These are phyloP conservation scores for Coffea eugenioides DNA, from an alignment of 257 asterid genomes.

Conservation along the genomic window DNA sequence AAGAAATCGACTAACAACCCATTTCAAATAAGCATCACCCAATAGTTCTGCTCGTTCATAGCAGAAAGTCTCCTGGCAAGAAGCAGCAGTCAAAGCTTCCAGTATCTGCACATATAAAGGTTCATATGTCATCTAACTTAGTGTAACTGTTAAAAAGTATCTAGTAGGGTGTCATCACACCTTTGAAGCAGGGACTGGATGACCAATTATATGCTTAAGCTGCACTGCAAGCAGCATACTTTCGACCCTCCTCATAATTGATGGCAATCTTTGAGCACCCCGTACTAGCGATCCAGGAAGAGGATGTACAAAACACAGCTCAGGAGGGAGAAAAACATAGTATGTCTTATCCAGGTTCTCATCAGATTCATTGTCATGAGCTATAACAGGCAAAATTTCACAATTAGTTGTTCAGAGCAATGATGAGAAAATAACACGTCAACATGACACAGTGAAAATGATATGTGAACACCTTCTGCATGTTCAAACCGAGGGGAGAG, in stretches of 20 bases:
- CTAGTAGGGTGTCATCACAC: conserved; percentile 29
- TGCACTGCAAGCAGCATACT: conserved; percentile 97
- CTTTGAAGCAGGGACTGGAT: conserved; percentile 82
- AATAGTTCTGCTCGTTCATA: conserved; percentile 97
- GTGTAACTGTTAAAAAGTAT: conserved; percentile 1
- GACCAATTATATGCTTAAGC: conserved; percentile 71
- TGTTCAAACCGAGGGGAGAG: conserved; percentile 95
- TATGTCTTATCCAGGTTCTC: conserved; percentile 84
- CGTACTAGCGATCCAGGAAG: conserved; percentile 90
- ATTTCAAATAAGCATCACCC: conserved; percentile 97
- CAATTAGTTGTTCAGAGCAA: conserved; percentile 17
- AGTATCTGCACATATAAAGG: conserved; percentile 55
- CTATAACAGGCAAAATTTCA: conserved; percentile 35
- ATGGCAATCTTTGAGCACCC: conserved; percentile 98
- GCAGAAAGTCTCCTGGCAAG: conserved; percentile 98
- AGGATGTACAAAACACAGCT: conserved; percentile 93
- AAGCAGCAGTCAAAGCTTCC: conserved; percentile 98
- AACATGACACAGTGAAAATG: conserved; percentile 13
- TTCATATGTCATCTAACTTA: conserved; percentile 23
- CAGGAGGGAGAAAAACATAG: conserved; percentile 98
- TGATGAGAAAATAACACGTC: conserved; percentile 22
- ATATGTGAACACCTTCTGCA: conserved; percentile 59
- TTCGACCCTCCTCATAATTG: conserved; percentile 95
- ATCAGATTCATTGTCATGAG: conserved; percentile 61
- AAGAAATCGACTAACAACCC: conserved; percentile 97